Evolutionary conservation across 768 basidiomycete species (phyloP).

Genomic region (Collybia mongolica): DNA sequence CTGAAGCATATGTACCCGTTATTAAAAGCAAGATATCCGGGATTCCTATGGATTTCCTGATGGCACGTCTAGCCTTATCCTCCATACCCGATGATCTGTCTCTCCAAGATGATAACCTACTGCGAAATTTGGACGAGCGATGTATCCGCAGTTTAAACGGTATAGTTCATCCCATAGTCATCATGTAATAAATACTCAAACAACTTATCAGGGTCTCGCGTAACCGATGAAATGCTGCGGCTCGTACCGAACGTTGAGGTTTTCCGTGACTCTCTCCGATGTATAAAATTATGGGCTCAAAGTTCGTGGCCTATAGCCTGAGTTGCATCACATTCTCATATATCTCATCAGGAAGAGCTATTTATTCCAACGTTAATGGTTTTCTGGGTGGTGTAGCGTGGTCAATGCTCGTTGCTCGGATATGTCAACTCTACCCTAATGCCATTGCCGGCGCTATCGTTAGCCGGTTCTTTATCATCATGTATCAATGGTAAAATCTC

Average conservation of each 20-base stretch:
- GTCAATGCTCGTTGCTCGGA: constrained; percentile 98
- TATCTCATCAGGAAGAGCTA: constrained; percentile 71
- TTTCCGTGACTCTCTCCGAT: constrained; percentile 91
- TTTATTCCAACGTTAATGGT: constrained; percentile 97
- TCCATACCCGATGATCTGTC: constrained; percentile 92
- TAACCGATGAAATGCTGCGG: constrained; percentile 93
- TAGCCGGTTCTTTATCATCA: constrained; percentile 97
- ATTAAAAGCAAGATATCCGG: constrained; percentile 90
- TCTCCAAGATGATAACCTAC: constrained; percentile 85
- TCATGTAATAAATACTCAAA: constrained; percentile 7
- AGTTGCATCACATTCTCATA: neutral
- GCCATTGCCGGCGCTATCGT: constrained; percentile 94
- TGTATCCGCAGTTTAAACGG: constrained; percentile 95
- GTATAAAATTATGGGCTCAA: constrained; percentile 98
- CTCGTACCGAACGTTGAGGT: constrained; percentile 93
- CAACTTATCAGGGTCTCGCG: constrained; percentile 71
- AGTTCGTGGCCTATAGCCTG: constrained; percentile 46
- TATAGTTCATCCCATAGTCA: constrained; percentile 21
- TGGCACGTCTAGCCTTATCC: constrained; percentile 85
- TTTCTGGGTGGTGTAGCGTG: constrained; percentile 98
- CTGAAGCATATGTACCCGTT: constrained; percentile 95
- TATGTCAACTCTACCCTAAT: constrained; percentile 97
- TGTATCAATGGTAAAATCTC: constrained; percentile 85
- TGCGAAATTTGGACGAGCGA: constrained; percentile 91
- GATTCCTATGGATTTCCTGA: constrained; percentile 91